Evolutionary conservation across 2,329 filamentous ascomycete species (phyloP).

Genomic region (Botryotinia narcissicola): DNA sequence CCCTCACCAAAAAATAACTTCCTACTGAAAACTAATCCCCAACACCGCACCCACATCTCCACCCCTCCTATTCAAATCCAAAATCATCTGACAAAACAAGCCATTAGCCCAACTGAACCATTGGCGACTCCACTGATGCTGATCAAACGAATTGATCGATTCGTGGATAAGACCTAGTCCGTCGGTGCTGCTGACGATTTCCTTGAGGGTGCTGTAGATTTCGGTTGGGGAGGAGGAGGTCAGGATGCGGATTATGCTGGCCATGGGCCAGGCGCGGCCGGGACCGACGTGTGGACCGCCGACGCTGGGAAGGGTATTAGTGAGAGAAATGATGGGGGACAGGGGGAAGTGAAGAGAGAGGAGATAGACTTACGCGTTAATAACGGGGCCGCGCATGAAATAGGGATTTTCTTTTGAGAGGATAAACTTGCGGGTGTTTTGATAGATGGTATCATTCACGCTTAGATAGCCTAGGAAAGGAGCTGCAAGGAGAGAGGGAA

Average conservation of each 20-base stretch:
- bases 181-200: conserved; percentile 33
- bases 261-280: conserved; percentile 55
- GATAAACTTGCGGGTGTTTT: conserved; percentile 77
- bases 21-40: conserved; percentile 47
- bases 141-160: conserved; percentile 46
- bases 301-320: conserved; percentile 48
- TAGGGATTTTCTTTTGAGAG: conserved; percentile 77
- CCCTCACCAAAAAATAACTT: background rate
- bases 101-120: conserved; percentile 85
- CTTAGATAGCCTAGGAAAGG: conserved; percentile 62
- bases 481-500: conserved; percentile 63
- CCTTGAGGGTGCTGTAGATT: conserved; percentile 33
- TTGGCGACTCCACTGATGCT: conserved; percentile 43
- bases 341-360: conserved; percentile 57
- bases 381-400: conserved; percentile 52
- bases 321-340: background rate
- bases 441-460: conserved; percentile 63
- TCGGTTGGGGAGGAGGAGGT: conserved; percentile 42
- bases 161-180: conserved; percentile 49
- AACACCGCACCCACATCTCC: conserved; percentile 56
- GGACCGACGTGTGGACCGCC: conserved; percentile 67
- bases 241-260: conserved; percentile 51
- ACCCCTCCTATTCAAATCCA: conserved; percentile 72
- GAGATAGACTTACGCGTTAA: conserved; percentile 52
- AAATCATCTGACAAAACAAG: conserved; percentile 78